These are phyloP conservation scores for Podaxis carcinomalis DNA, from an alignment of 768 basidiomycete genomes.

Conservation along the genomic window DNA sequence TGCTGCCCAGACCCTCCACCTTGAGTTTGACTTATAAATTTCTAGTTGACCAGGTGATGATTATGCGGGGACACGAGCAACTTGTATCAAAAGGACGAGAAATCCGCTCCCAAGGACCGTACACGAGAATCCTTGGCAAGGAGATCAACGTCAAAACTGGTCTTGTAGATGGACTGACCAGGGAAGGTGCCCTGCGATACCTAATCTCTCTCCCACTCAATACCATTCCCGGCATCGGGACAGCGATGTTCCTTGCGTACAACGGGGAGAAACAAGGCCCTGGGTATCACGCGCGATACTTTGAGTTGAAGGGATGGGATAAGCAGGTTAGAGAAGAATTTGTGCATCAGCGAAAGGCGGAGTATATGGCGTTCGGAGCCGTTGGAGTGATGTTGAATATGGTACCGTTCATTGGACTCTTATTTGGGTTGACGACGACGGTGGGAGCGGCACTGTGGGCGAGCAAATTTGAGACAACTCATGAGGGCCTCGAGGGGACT, in stretches of 20 bases:
- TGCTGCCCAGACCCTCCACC: slow-evolving; percentile 12
- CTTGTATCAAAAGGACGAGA: slow-evolving; percentile 28
- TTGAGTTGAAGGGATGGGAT: slow-evolving; percentile 59
- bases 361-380: slow-evolving; percentile 69
- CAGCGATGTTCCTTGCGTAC: slow-evolving; percentile 54
- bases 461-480: slow-evolving; percentile 49
- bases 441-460: slow-evolving; percentile 76
- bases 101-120: slow-evolving; percentile 26
- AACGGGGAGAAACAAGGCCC: slow-evolving; percentile 52
- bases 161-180: slow-evolving; percentile 40
- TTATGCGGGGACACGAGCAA: slow-evolving; percentile 29
- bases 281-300: slow-evolving; percentile 60
- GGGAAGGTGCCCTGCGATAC: slow-evolving; percentile 49
- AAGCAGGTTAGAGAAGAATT: slow-evolving; percentile 37
- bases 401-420: slow-evolving; percentile 53
- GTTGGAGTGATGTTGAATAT: slow-evolving; percentile 56
- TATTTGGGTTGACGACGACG: slow-evolving; percentile 59
- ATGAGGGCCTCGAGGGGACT: slow-evolving; percentile 5
- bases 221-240: slow-evolving; percentile 61
- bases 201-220: slow-evolving; percentile 65
- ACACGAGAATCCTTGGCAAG: slow-evolving; percentile 41
- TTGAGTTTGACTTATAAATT: neutral
- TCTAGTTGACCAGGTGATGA: slow-evolving; percentile 32
- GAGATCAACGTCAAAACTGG: slow-evolving; percentile 35
- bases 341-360: slow-evolving; percentile 45